phyloP scores from a whole-genome alignment of 352 stramenopile genomes.

The Pythium aristosporum region DNA sequence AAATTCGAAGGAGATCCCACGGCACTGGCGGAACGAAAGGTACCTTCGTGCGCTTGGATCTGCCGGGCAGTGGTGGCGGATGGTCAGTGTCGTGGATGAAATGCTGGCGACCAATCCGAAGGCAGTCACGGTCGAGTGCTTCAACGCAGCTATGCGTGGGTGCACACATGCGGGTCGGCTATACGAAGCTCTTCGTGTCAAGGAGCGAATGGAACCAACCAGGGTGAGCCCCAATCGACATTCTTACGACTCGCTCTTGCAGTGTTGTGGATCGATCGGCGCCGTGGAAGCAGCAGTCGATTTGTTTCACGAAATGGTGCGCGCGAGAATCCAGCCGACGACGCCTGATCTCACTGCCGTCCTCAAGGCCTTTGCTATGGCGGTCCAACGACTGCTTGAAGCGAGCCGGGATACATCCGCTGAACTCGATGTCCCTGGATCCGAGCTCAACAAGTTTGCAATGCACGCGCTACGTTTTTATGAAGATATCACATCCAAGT shows the following conservation, averaged over 20 bases:
- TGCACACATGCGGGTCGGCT: conserved; percentile 19
- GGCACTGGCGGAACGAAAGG: conserved; percentile 10
- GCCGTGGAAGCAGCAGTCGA: conserved; percentile 17
- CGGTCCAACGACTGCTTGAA: conserved; percentile 17
- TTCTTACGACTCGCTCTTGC: conserved; percentile 19
- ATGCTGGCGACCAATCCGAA: conserved; percentile 1
- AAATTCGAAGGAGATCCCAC: not conserved
- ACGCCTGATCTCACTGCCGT: conserved; percentile 13
- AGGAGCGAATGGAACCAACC: conserved; percentile 12
- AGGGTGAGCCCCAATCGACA: conserved; percentile 14
- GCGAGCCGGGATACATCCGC: conserved; percentile 1
- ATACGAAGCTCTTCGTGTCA: conserved; percentile 18
- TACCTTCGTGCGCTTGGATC: conserved; percentile 17
- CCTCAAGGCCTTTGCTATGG: conserved; percentile 18
- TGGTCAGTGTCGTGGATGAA: conserved; percentile 10
- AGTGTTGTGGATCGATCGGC: conserved; percentile 14
- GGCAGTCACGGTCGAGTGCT: conserved; percentile 17
- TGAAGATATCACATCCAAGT: conserved; percentile 13
- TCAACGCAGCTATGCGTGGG: conserved; percentile 21
- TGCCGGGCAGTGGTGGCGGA: conserved; percentile 20
- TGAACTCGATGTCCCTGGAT: conserved; percentile 19
- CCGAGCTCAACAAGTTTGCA: conserved; percentile 22
- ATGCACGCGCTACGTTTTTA: conserved; percentile 21
- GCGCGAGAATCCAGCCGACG: conserved; percentile 10
- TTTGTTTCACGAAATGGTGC: conserved; percentile 22